These are phyloP conservation scores for Beta vulgaris DNA, from an alignment of 148 eudicot species.

Conservation along the genomic window DNA sequence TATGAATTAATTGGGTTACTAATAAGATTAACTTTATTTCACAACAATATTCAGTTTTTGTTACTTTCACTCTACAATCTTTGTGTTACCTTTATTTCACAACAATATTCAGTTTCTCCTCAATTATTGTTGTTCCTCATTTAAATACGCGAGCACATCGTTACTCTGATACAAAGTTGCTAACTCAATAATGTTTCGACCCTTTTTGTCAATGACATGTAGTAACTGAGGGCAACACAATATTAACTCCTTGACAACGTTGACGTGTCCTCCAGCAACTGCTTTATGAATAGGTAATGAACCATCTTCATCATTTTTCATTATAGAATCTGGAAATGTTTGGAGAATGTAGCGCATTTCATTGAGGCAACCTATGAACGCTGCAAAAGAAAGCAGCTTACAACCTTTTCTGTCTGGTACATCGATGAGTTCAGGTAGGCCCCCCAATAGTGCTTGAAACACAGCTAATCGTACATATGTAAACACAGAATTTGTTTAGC, in stretches of 20 bases:
- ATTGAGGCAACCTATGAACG: background rate
- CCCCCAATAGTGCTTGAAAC: background rate
- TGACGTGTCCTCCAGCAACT: background rate
- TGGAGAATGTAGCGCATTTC: background rate
- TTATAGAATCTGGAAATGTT: background rate
- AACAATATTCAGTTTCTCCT: background rate
- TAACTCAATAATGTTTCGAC: background rate
- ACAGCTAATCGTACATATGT: background rate
- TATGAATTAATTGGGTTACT: no score
- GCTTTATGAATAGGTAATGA: slow-evolving; percentile 10
- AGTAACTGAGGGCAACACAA: background rate
- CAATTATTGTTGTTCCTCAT: background rate
- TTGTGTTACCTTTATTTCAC: no score
- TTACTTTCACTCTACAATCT: no score
- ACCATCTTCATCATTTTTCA: slow-evolving; percentile 6
- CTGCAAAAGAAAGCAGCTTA: background rate
- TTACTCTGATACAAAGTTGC: background rate
- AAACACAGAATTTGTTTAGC: no score
- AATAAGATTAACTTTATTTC: no score
- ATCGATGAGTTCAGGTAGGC: background rate
- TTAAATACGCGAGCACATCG: background rate
- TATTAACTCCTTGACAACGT: background rate
- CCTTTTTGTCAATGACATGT: background rate
- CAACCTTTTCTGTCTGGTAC: background rate
- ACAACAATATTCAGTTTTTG: no score